Percentiles rank a stretch among this genome's conserved stretches.
phyloP scores from a whole-genome alignment of 345 rosid species.

The Citrus hindsii region DNA sequence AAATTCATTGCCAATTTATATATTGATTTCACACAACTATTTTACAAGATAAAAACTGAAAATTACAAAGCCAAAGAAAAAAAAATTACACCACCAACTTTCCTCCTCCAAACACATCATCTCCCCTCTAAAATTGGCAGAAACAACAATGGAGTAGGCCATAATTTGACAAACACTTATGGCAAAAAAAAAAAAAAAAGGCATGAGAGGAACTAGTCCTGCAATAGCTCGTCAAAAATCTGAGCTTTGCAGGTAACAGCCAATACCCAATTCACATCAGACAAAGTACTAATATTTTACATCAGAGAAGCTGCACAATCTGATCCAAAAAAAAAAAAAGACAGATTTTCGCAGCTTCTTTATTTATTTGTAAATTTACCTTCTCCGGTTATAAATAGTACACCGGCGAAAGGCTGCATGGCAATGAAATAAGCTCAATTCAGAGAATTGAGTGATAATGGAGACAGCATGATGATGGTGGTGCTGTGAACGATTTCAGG shows the following conservation, averaged over 20 bases:
- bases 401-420: neutral
- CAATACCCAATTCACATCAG: neutral
- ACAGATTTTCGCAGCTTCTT: neutral
- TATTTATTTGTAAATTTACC: neutral
- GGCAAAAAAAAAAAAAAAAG: neutral
- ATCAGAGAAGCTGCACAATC: constrained; percentile 6
- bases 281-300: neutral
- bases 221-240: constrained; percentile 1
- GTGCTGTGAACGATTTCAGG: neutral
- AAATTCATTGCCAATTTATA: neutral
- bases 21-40: neutral
- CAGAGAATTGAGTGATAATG: neutral
- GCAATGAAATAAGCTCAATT: constrained; percentile 1
- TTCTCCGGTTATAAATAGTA: neutral
- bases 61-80: neutral
- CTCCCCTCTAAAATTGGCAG: neutral
- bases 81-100: neutral
- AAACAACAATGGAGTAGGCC: constrained; percentile 4
- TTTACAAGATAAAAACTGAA: neutral
- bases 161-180: neutral
- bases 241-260: neutral
- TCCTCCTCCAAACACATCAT: neutral
- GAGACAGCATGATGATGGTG: neutral
- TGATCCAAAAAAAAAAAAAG: neutral
- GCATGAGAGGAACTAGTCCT: neutral